These are phyloP conservation scores for Ramichloridium luteum DNA, from an alignment of 2,329 filamentous ascomycete species.

Conservation along the genomic window DNA sequence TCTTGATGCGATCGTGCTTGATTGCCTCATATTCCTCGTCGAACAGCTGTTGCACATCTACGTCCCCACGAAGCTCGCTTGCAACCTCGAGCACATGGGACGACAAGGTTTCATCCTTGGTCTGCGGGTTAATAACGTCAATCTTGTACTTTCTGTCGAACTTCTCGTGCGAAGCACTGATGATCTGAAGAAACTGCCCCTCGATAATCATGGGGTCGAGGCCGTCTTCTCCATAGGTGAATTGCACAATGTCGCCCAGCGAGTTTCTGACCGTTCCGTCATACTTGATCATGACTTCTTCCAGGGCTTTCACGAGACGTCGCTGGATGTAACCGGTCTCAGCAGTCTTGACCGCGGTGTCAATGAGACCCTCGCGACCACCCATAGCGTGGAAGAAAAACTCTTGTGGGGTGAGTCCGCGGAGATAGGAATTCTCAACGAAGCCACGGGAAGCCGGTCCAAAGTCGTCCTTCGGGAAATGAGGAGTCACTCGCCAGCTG, in stretches of 20 bases:
- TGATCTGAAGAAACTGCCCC: slow-evolving; percentile 77
- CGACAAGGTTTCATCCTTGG: slow-evolving; percentile 41
- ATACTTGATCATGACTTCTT: slow-evolving; percentile 95
- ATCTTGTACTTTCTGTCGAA: slow-evolving; percentile 76
- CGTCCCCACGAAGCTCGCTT: slow-evolving; percentile 73
- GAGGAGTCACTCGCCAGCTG: slow-evolving; percentile 91
- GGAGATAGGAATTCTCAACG: slow-evolving; percentile 95
- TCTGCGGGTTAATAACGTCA: slow-evolving; percentile 64
- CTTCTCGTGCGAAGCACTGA: slow-evolving; percentile 62
- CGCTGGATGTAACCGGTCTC: slow-evolving; percentile 99
- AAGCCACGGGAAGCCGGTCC: slow-evolving; percentile 94
- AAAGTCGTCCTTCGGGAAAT: slow-evolving; percentile 99
- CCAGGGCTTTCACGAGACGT: slow-evolving; percentile 92
- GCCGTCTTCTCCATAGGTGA: slow-evolving; percentile 95
- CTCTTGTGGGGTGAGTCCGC: slow-evolving; percentile 85
- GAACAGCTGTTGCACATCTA: slow-evolving; percentile 72
- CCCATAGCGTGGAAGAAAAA: slow-evolving; percentile 99
- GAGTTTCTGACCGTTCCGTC: slow-evolving; percentile 97
- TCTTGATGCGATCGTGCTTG: slow-evolving; percentile 56
- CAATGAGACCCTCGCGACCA: slow-evolving; percentile 98
- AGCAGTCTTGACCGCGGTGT: slow-evolving; percentile 97
- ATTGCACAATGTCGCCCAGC: slow-evolving; percentile 89
- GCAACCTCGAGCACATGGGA: slow-evolving; percentile 72
- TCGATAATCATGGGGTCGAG: slow-evolving; percentile 89
- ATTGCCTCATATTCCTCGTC: slow-evolving; percentile 82